Percentiles rank a stretch among this genome's conserved stretches.
phyloP scores from a whole-genome alignment of 257 asterid species.

The Primulina tabacum region DNA sequence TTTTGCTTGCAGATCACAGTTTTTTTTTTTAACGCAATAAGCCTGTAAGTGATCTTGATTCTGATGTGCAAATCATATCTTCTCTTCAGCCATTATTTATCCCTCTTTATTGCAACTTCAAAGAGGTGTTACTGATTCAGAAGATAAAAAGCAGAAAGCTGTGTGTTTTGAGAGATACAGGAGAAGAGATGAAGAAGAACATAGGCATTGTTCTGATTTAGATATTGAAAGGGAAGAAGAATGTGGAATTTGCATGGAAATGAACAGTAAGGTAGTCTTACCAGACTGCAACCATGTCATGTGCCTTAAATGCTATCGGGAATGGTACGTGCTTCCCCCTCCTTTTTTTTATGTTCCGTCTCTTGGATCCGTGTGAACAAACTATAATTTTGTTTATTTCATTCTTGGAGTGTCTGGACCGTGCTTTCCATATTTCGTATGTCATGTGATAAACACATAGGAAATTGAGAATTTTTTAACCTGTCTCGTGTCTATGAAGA shows the following conservation, averaged over 20 bases:
- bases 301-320: conserved; percentile 94
- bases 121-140: conserved; percentile 76
- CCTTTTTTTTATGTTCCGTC: neutral
- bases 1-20: conserved; percentile 10
- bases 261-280: conserved; percentile 74
- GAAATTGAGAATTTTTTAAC: neutral
- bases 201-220: conserved; percentile 43
- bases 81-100: conserved; percentile 72
- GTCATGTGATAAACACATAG: neutral
- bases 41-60: neutral
- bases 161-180: conserved; percentile 72
- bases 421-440: no score
- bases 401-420: neutral
- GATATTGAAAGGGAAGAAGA: conserved; percentile 92
- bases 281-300: conserved; percentile 83
- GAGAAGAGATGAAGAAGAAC: conserved; percentile 72
- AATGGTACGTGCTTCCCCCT: conserved; percentile 50
- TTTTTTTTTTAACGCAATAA: neutral
- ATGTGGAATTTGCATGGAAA: conserved; percentile 98
- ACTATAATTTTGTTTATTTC: neutral
- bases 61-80: conserved; percentile 21
- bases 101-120: conserved; percentile 88
- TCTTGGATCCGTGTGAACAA: neutral
- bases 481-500: neutral
- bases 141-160: conserved; percentile 82